A percentile compares a stretch with the other conserved stretches of the same genome.
phyloP scores from a whole-genome alignment of 805 yeast genomes.

The Barnettozyma wickerhamii region DNA sequence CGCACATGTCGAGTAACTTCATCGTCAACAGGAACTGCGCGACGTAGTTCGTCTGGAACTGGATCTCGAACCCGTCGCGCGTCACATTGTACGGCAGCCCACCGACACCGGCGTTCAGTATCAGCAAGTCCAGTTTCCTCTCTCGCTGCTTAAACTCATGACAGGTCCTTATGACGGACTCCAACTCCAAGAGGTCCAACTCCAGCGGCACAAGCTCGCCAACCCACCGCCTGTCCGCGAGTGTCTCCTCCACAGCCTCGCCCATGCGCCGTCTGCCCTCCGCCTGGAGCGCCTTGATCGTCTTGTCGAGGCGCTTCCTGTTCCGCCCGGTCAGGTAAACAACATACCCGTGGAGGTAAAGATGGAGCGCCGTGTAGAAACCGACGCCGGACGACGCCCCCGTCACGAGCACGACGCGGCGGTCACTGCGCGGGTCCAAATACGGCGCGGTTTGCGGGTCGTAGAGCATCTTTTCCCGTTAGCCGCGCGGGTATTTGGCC shows the following conservation, averaged over 20 bases:
- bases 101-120: slow-evolving; percentile 80
- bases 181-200: slow-evolving; percentile 45
- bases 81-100: slow-evolving; percentile 67
- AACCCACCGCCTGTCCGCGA: slow-evolving; percentile 24
- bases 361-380: slow-evolving; percentile 67
- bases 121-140: slow-evolving; percentile 49
- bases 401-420: slow-evolving; percentile 67
- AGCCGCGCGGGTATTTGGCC: no score
- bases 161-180: slow-evolving; percentile 46
- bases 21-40: slow-evolving; percentile 71
- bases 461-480: no score
- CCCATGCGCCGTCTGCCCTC: slow-evolving; percentile 40
- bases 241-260: slow-evolving; percentile 10
- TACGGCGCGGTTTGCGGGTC: slow-evolving; percentile 40
- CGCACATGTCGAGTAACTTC: slow-evolving; percentile 40
- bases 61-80: slow-evolving; percentile 70
- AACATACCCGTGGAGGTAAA: slow-evolving; percentile 72
- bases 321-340: slow-evolving; percentile 76
- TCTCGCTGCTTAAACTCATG: slow-evolving; percentile 43
- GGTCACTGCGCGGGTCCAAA: slow-evolving; percentile 46
- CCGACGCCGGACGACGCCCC: slow-evolving; percentile 86
- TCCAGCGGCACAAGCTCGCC: slow-evolving; percentile 53
- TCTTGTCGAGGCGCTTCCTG: slow-evolving; percentile 46
- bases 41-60: slow-evolving; percentile 72
- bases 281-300: slow-evolving; percentile 49